Base-by-base conservation (phyloP, 75 land plant genomes). In the Pseudotsuga menziesii region DNA sequence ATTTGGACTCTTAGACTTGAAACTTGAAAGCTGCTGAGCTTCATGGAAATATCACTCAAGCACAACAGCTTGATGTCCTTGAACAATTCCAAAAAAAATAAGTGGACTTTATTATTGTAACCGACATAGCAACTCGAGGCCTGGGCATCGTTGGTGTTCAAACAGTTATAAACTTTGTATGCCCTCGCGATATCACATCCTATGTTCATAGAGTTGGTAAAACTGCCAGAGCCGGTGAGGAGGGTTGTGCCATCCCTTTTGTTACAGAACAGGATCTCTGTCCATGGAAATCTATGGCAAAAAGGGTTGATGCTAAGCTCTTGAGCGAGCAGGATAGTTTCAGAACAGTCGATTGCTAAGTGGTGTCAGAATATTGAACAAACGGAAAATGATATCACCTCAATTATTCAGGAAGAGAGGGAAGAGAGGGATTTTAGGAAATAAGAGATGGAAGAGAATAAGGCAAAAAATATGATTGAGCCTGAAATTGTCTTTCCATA, bases 91-190 rank as follows among this genome's bases (percentile, higher is more conserved):
- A 93, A 77, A 97, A 90, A 81, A 91, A 90, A 72, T 83, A 94
- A 79, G 99, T 89, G 48, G 95, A 97, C 79, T 96, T 92, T 85
- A 82, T 96, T 32, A 89, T 96, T 85, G 99, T 97, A 32, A 96
- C 97, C 75, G 99, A 96, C 88, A 97, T 97, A 79, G 99, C 99
- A 80, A 95, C 97, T 79, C 97, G 97, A 84, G 99, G 99, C n/a
- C 91, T 97, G 77, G 99, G 94, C 71, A 92, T 97, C 29, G 78
- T 92, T 81, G 99, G 99, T 35, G 99, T 97, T 78, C 86, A 92
- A 74, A 91, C 97, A 74, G 97, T 96, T 59, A 90, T 96, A n/a
- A 96, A 94, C 67, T 96, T 90, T 83, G 90, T 90, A 27, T 97
- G 99, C 71, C 99, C 99, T 67, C 87, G 88, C 5, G 92, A 97